Base-by-base conservation (phyloP, 2,329 filamentous ascomycete species). In the Microsporum ferrugineum region DNA sequence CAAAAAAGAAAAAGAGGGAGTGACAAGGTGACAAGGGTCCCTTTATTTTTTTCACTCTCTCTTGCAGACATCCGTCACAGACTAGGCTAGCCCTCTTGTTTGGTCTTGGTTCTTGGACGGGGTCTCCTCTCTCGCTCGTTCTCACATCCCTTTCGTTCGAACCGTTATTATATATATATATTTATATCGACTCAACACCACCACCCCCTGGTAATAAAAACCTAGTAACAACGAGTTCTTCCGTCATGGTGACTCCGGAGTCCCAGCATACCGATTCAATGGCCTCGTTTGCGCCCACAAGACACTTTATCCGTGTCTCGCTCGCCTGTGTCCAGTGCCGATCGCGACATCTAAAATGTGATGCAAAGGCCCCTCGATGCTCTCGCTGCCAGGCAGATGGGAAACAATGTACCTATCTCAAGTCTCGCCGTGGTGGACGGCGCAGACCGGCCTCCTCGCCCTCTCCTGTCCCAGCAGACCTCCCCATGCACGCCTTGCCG, bases 341-440 rank as follows among this genome's bases (percentile, higher is more conserved):
- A 58, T 72, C 67, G 61, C 74, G 71, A 34, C 76, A 76, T 68
- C 69, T 79, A 36, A 78, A 77, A 70, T 81, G 77, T 64, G 78
- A 79, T 63, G 78, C 74, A 41, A 73, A 70, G 51, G 71, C 71
- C 61, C 78, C 78, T 33, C 66, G 66, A 17, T 80, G 77, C 61
- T 70, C 67, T 59, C 75, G 78, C 29, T 80, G 78, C 65, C 64
- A 66, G 39, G 65, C 68, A 17, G 74, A 75, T 51, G 73, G 72
- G 31, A 77, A 77, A 61, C 69, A 75, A 33, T 81, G 79, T 61
- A 73, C 72, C 61, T 81, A 80, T 67, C 72, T 76, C 23, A 76
- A 76, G 63, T 81, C 79, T 10, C 72, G 78, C 39, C 72, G 79
- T 65, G 78, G 79, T 1, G 70, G 64, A 60, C 69, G n/a, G 39